A percentile compares a stretch with the other conserved stretches of the same genome.
Evolutionary conservation across 169 alveolate species (phyloP).

Genomic region (Eimeria necatrix): DNA sequence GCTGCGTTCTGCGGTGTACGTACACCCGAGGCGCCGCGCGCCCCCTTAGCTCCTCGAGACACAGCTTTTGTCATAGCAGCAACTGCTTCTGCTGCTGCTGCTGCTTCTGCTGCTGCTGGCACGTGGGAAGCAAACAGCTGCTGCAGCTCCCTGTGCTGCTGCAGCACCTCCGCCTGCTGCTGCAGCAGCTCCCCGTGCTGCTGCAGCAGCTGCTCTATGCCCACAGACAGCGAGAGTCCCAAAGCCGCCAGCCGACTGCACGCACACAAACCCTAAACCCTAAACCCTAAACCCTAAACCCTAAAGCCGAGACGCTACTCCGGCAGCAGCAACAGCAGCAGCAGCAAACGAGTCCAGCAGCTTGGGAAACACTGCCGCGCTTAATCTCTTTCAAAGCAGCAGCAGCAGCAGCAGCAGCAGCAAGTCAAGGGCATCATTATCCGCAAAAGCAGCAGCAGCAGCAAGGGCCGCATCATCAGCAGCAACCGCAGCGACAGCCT

Average conservation of each 20-base stretch:
- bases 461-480: no score
- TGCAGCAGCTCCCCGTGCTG: neutral
- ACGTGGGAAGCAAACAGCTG: neutral
- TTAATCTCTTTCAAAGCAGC: no score
- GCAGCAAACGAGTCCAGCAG: neutral
- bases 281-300: no score
- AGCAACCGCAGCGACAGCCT: no score
- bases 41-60: neutral
- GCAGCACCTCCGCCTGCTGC: neutral
- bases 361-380: neutral
- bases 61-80: neutral
- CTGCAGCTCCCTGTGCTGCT: no score
- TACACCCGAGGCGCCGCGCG: neutral
- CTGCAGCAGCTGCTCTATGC: neutral
- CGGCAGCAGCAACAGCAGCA: no score
- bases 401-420: no score
- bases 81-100: neutral
- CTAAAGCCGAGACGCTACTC: neutral
- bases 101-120: constrained; percentile 4
- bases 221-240: neutral
- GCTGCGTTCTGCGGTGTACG: no score
- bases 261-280: neutral
- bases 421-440: no score
- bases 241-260: neutral
- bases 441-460: no score